Base-by-base conservation (phyloP, 2,329 filamentous ascomycete species). In the Macrophomina tecta region DNA sequence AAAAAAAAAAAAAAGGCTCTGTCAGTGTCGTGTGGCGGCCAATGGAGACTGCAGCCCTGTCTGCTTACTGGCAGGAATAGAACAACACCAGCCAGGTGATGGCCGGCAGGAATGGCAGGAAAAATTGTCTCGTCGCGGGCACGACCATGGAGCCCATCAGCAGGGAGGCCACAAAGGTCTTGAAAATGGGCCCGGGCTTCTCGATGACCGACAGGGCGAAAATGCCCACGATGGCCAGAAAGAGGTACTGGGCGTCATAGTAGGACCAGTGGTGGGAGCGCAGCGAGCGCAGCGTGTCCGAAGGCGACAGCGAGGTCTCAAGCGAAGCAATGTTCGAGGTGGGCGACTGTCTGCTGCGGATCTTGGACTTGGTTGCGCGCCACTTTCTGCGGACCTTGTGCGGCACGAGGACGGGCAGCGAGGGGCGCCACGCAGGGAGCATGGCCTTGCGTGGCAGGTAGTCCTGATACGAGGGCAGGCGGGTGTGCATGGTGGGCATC, bases 1-100 rank as follows among this genome's bases (percentile, higher is more conserved):
- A 32, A 51, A 23, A 23, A 23, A 23, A 2, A 23, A 23, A 23
- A 23, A 23, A 2, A 23, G 23, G 23, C n/a, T 18, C 32, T 14
- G 65, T 58, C 49, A 62, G 48, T 45, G 28, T 64, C 46, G 23
- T 55, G 4, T 38, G 48, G 11, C 42, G 45, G 40, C 60, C 49
- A 60, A 58, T 49, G 61, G 69, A 45, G 34, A 40, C 30, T 32
- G 30, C 38, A n/a, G 6, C 11, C n/a, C 66, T 64, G 87, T 30
- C 66, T 64, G 87, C 92, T 83, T 88, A 97, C 93, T 94, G 91
- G 84, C 91, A 95, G 70, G 90, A 90, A 79, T 95, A 97, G 82
- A 97, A 97, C 78, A 97, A 92, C 58, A 97, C 83, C 48, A 97
- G 84, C 87, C 94, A 98, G 30, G 89, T 90, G 78, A 92, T 90